A percentile compares a stretch with the other conserved stretches of the same genome.
These are phyloP conservation scores for Lentinus brumalis DNA, from an alignment of 768 basidiomycete species.

Conservation along the genomic window DNA sequence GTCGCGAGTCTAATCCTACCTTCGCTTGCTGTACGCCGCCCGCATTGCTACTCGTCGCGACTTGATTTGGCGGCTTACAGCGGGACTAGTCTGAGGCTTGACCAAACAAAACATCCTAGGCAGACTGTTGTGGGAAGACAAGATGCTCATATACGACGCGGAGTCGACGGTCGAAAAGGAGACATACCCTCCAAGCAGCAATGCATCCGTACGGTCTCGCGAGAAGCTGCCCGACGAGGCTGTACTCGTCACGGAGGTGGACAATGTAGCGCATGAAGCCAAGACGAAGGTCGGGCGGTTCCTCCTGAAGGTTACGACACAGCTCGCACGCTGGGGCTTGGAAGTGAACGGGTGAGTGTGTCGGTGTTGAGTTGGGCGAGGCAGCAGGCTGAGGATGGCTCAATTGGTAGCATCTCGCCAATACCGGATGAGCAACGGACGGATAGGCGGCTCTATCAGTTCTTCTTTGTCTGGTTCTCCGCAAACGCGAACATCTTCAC, in stretches of 20 bases:
- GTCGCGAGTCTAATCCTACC: no score
- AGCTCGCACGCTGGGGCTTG: conserved; percentile 24
- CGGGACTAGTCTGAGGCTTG: background rate
- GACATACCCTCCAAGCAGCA: conserved; percentile 6
- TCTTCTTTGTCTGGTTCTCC: conserved; percentile 75
- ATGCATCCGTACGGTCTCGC: background rate
- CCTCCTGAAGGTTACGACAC: conserved; percentile 12
- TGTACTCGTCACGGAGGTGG: conserved; percentile 13
- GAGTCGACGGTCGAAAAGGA: background rate
- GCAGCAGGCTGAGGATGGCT: background rate
- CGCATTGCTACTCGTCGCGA: no score
- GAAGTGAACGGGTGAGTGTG: conserved; percentile 28
- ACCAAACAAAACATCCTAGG: no score
- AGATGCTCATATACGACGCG: background rate
- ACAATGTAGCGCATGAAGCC: conserved; percentile 13
- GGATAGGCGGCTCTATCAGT: conserved; percentile 60
- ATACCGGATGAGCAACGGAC: conserved; percentile 49
- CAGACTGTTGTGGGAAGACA: background rate
- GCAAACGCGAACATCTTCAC: conserved; percentile 67
- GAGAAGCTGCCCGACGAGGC: conserved; percentile 3
- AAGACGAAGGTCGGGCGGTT: conserved; percentile 11
- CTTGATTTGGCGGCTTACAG: no score
- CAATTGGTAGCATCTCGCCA: conserved; percentile 50
- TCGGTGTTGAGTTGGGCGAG: background rate
- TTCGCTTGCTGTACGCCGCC: no score